Evolutionary conservation across 768 basidiomycete species (phyloP), one percentile per base, ranked within the genome.

Genomic region (Pulveroboletus sp.): DNA sequence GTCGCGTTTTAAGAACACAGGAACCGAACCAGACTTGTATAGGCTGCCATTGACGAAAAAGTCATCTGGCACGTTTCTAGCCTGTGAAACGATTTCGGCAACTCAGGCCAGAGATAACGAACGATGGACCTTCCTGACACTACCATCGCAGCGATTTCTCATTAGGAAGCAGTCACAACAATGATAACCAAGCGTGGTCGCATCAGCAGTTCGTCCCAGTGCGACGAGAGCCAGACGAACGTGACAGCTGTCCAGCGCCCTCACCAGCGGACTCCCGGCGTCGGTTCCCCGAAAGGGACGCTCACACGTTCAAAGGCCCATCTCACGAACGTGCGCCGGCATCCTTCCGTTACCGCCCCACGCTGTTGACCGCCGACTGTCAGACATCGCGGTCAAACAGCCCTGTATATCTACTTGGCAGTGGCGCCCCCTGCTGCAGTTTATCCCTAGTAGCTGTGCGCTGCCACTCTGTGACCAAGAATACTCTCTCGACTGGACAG

Each of bases 21-120:
- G 51, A 59, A 61, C 33, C 53, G 57, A 59, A 44, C 49, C 8
- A 45, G 48, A 39, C 43, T n/a, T n/a, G n/a, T 32, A 30, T 30
- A 45, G 39, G 43, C 26, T 31, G 57, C 46, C 49, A 51, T 48
- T 40, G 3, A 57, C 39, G 8, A 50, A 50, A 57, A 37, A 21
- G 38, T 32, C 54, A 56, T 42, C 51, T 46, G 26, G 57, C 60
- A 65, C 62, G 62, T 62, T 63, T 56, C 59, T 52, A 33, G 18
- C 55, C 49, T 63, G 58, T 49, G 61, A 62, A 60, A 36, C 50
- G 46, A 52, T 50, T 50, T 53, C 56, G 52, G 58, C 54, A 51
- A 43, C 32, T n/a, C 18, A 18, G 9, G 30, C 11, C 15, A 39
- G 30, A 48, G 58, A 63, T 62, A 63, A 55, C 51, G 26, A 60